These are phyloP conservation scores for Saturnispora dispora DNA, from an alignment of 805 yeast species.

Conservation along the genomic window DNA sequence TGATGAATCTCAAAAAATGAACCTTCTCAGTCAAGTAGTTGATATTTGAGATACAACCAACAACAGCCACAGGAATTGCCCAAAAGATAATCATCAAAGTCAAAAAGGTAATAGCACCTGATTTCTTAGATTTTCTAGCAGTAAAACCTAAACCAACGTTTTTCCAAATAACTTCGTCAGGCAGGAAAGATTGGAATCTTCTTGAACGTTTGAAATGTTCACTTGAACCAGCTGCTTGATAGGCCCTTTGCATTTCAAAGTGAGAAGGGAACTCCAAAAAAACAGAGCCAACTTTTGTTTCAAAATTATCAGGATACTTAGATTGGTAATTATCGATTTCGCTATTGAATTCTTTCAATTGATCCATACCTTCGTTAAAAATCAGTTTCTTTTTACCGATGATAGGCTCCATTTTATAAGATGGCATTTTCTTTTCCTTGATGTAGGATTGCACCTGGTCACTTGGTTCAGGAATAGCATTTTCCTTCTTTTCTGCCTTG, in stretches of 20 bases:
- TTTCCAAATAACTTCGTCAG: constrained; percentile 80
- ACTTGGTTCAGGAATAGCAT: constrained; percentile 46
- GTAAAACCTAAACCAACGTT: constrained; percentile 53
- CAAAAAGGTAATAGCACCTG: constrained; percentile 54
- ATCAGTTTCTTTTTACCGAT: constrained; percentile 83
- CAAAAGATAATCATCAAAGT: constrained; percentile 73
- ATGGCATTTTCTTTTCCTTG: constrained; percentile 69
- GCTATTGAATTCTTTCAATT: constrained; percentile 57
- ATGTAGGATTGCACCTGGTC: constrained; percentile 56
- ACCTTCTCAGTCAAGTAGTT: constrained; percentile 61
- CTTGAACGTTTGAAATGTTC: constrained; percentile 36
- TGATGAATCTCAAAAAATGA: constrained; percentile 66
- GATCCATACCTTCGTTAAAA: constrained; percentile 59
- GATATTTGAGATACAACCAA: constrained; percentile 87
- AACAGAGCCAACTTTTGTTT: constrained; percentile 51
- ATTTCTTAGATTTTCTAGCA: constrained; percentile 47
- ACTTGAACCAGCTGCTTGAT: constrained; percentile 64
- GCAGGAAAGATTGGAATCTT: constrained; percentile 55
- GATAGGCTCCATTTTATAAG: constrained; percentile 60
- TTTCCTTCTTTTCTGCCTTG: constrained; percentile 50
- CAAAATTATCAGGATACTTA: constrained; percentile 37
- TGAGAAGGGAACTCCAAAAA: constrained; percentile 78
- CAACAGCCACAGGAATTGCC: constrained; percentile 97
- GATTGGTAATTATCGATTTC: constrained; percentile 54
- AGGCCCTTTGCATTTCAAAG: constrained; percentile 81